phyloP scores from a whole-genome alignment of 345 rosid species.

The Noccaea caerulescens region DNA sequence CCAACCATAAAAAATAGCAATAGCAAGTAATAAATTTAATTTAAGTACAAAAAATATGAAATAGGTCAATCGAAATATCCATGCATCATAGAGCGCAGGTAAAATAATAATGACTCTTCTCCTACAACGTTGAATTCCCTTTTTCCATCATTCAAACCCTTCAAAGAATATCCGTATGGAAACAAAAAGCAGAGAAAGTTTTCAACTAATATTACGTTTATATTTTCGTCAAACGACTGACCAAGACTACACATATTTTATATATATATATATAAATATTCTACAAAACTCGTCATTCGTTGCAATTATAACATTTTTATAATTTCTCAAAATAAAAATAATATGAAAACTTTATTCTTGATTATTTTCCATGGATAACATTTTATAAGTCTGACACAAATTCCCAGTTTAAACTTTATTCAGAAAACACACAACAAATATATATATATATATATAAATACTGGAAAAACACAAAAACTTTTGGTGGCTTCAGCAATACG shows the following conservation, averaged over 20 bases:
- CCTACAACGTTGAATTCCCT: constrained; percentile 1
- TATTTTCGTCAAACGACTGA: neutral
- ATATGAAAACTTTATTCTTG: neutral
- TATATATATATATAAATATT: neutral
- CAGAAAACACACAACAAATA: constrained; percentile 11
- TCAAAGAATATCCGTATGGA: neutral
- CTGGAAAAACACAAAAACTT: constrained; percentile 1
- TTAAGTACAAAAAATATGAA: neutral
- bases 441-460: constrained; percentile 4
- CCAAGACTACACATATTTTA: neutral
- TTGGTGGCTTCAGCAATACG: neutral
- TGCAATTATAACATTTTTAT: neutral
- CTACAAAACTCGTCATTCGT: neutral
- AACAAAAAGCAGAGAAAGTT: neutral
- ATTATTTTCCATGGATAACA: neutral
- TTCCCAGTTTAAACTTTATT: constrained; percentile 6
- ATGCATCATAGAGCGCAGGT: neutral
- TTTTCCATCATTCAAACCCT: neutral
- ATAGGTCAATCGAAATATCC: neutral
- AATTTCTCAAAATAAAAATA: neutral
- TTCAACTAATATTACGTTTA: constrained; percentile 11
- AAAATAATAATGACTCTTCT: neutral
- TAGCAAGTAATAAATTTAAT: neutral
- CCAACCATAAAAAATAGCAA: neutral
- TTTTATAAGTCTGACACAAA: neutral